Percentiles rank a stretch among this genome's conserved stretches.
Conservation (phyloP, 352 stramenopile genomes). For the Phytophthora pinifolia region DNA sequence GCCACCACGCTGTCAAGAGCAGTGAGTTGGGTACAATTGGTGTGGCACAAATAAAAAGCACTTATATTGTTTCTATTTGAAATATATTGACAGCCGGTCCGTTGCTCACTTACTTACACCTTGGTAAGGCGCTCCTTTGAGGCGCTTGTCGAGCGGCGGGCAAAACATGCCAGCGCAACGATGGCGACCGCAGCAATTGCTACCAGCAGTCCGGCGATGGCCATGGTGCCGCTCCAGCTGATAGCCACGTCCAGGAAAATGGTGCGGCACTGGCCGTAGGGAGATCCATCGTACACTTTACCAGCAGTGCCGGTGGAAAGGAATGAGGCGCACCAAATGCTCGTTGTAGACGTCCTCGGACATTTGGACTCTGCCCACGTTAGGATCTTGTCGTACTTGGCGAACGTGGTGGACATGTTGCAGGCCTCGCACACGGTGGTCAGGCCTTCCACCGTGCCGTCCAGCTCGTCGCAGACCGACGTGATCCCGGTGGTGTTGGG, state of each 20-base stretch:
- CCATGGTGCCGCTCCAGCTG: slow-evolving; percentile 63
- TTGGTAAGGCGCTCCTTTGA: slow-evolving; percentile 22
- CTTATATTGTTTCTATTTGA: too few species aligned
- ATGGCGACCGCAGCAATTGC: slow-evolving; percentile 53
- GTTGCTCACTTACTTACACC: too few species aligned
- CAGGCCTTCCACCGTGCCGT: slow-evolving; percentile 34
- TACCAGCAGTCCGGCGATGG: slow-evolving; percentile 49
- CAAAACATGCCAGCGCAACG: slow-evolving; percentile 61
- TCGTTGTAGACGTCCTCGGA: slow-evolving; percentile 43
- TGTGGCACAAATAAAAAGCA: too few species aligned
- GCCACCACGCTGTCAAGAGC: slow-evolving; percentile 11
- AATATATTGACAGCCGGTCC: too few species aligned
- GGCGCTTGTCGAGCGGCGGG: slow-evolving; percentile 42
- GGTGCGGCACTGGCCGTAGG: slow-evolving; percentile 71
- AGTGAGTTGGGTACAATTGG: too few species aligned
- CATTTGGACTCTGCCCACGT: slow-evolving; percentile 70
- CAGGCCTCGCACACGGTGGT: slow-evolving; percentile 57
- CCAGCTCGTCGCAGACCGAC: slow-evolving; percentile 46
- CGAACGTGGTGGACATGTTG: slow-evolving; percentile 51
- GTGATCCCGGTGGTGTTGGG: slow-evolving; percentile 63
- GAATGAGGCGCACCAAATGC: slow-evolving; percentile 65
- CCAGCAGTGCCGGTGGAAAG: slow-evolving; percentile 44
- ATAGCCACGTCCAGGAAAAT: slow-evolving; percentile 68
- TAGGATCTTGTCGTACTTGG: slow-evolving; percentile 69
- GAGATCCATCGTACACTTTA: slow-evolving; percentile 60